Base-by-base conservation (phyloP, 345 rosid species). In the Ceriops decandra region DNA sequence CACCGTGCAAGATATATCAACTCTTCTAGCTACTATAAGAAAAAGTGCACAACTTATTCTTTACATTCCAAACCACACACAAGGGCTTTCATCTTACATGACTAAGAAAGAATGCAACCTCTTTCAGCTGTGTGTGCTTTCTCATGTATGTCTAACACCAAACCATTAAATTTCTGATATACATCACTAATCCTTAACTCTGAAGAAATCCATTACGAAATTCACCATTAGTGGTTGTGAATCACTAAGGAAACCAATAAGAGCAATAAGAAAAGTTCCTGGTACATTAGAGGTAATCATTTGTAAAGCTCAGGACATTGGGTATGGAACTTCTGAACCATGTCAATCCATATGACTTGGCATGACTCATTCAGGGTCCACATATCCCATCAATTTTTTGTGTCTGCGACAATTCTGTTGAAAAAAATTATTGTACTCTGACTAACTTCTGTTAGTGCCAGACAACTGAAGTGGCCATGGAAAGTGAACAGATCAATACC, bases 371-470 rank as follows among this genome's bases (percentile, higher is more conserved):
- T 30, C 21, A 59, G 17, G 38, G 46, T 13, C 22, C 49, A 42
- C 59, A 24, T 27, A 38, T 46, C 32, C 46, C 38, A 63, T 6
- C 19, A 24, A 9, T 15, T 6, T 60, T 24, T 49, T 49, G 1
- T 6, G 60, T 35, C 17, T 59, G 38, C 28, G 6, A 38, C 16
- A 19, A 36, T 66, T 47, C 49, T 27, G 2, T 57, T n/a, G 58
- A 56, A 27, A 21, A 21, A 42, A 10, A 35, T 35, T 33, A 35
- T 21, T 19, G 61, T 57, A 32, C 21, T 28, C 60, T 13, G 28
- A n/a, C 3, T 42, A 68, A 56, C 72, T 68, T 59, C 52, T 46
- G 31, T 19, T 5, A 46, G 47, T 11, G 42, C 21, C 62, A 35
- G 21, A 38, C 68, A 46, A 28, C 20, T 17, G 16, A 56, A 22